Conservation (phyloP, 1,284 basidiomycete species). For the Heterobasidion occidentale region DNA sequence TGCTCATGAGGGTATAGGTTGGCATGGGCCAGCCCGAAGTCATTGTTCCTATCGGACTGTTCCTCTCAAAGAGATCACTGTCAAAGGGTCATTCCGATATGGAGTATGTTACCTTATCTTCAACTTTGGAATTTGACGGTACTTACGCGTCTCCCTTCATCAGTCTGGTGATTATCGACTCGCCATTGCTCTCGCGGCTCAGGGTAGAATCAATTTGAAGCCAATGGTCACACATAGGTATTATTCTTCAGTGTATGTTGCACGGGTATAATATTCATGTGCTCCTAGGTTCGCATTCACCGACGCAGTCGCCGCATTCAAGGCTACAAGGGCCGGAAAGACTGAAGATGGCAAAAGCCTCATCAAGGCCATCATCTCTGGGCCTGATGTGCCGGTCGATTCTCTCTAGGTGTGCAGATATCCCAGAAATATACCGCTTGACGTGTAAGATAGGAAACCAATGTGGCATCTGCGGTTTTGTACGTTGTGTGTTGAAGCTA, state of each 20-base stretch:
- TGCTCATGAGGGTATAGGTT: constrained; percentile 36
- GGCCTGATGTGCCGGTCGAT: constrained; percentile 45
- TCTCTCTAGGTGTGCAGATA: constrained; percentile 11
- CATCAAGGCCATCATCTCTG: constrained; percentile 74
- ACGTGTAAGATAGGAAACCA: background rate
- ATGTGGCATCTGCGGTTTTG: background rate
- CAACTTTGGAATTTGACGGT: constrained; percentile 1
- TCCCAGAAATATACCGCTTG: background rate
- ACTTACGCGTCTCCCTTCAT: background rate
- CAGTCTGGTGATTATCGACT: constrained; percentile 81
- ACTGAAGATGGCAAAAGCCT: constrained; percentile 69
- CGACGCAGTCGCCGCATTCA: constrained; percentile 74
- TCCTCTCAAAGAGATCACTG: constrained; percentile 73
- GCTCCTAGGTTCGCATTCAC: constrained; percentile 63
- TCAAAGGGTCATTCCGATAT: constrained; percentile 87
- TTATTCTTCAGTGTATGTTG: constrained; percentile 6
- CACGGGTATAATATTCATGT: constrained; percentile 19
- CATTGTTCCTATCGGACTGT: constrained; percentile 49
- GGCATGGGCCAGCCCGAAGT: constrained; percentile 67
- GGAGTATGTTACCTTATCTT: constrained; percentile 39
- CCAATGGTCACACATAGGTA: constrained; percentile 85
- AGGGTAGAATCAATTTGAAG: constrained; percentile 80
- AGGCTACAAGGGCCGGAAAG: constrained; percentile 72
- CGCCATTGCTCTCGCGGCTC: constrained; percentile 74
- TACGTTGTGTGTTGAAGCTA: background rate